phyloP scores from a whole-genome alignment of 1,284 basidiomycete genomes.

The Agaricales sp. region DNA sequence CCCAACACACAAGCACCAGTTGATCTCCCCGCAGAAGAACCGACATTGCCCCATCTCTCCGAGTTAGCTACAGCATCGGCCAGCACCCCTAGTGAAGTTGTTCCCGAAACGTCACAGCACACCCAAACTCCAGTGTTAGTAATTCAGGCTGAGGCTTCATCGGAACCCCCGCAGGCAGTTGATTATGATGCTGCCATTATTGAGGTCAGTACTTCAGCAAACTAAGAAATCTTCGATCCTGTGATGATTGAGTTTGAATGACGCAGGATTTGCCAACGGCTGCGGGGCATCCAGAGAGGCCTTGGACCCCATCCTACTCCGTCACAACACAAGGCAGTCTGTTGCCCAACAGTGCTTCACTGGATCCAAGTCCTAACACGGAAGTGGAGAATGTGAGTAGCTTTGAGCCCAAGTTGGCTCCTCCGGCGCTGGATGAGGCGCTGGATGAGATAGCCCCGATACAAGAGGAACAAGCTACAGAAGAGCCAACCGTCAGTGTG shows the following conservation, averaged over 20 bases:
- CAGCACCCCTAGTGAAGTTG: not conserved
- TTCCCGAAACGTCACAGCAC: too few species aligned
- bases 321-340: conserved; percentile 13
- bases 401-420: not conserved
- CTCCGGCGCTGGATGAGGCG: too few species aligned
- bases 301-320: conserved; percentile 27
- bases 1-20: conserved; percentile 4
- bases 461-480: too few species aligned
- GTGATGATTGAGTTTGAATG: not conserved
- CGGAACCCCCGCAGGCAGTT: too few species aligned
- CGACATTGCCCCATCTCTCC: not conserved
- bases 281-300: conserved; percentile 1
- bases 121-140: not conserved
- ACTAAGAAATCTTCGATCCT: too few species aligned
- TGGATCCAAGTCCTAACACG: not conserved
- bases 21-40: conserved; percentile 5
- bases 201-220: too few species aligned
- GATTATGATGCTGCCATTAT: too few species aligned
- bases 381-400: too few species aligned
- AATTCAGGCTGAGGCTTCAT: not conserved
- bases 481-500: too few species aligned
- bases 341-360: not conserved
- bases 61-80: not conserved
- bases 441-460: too few species aligned
- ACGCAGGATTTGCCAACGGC: too few species aligned